These are phyloP conservation scores for Phialophora chinensis DNA, from an alignment of 2,329 filamentous ascomycete species.

Conservation along the genomic window DNA sequence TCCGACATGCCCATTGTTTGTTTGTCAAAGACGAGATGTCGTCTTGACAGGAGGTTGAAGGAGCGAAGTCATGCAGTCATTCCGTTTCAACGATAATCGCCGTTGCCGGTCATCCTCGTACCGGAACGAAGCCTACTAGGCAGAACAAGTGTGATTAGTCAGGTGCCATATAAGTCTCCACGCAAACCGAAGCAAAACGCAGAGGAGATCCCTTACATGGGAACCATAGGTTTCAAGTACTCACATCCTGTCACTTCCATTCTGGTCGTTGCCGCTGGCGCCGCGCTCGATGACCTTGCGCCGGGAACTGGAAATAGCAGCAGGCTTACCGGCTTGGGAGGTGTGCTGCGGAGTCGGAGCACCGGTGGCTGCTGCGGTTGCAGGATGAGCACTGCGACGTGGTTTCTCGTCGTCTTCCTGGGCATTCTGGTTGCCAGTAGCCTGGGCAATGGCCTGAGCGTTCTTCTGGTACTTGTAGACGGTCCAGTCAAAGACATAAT, in stretches of 20 bases:
- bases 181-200: constrained; percentile 82
- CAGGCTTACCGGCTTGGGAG: constrained; percentile 70
- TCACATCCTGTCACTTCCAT: constrained; percentile 94
- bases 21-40: constrained; percentile 23
- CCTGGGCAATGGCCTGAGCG: constrained; percentile 88
- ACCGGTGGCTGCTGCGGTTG: constrained; percentile 67
- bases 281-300: constrained; percentile 82
- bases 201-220: constrained; percentile 88
- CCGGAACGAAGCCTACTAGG: constrained; percentile 82
- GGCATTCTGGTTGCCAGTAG: constrained; percentile 68
- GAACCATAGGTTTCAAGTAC: constrained; percentile 74
- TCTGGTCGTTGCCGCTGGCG: constrained; percentile 63
- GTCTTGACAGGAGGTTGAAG: constrained; percentile 31
- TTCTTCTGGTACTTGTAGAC: constrained; percentile 99
- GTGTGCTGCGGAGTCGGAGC: constrained; percentile 58
- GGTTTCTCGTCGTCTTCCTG: constrained; percentile 78
- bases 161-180: constrained; percentile 75
- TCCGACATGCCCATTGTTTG: constrained; percentile 40
- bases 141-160: constrained; percentile 83
- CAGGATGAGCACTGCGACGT: constrained; percentile 66
- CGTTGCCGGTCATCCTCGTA: constrained; percentile 68
- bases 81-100: constrained; percentile 60
- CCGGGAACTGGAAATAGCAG: constrained; percentile 75
- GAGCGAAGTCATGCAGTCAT: constrained; percentile 51
- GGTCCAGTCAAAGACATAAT: constrained; percentile 99